Conservation (phyloP, 805 yeast genomes). For the Candida sonorensis region DNA sequence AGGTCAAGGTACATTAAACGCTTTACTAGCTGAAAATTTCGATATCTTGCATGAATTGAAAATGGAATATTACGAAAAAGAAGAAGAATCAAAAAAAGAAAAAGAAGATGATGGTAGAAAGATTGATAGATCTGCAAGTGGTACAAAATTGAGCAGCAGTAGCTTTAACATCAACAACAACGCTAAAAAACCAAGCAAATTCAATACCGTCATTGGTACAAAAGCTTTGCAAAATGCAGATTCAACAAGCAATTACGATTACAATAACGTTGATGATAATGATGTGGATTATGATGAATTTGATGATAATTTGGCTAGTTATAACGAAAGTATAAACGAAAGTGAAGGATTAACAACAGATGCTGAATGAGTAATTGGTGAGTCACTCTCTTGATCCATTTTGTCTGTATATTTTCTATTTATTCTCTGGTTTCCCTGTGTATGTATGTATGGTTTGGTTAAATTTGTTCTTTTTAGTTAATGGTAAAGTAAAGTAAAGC, state of each 20-base stretch:
- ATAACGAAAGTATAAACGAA: conserved; percentile 26
- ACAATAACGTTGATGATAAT: conserved; percentile 29
- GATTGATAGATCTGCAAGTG: conserved; percentile 21
- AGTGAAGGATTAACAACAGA: conserved; percentile 25
- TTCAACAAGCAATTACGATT: too few relatives aligned
- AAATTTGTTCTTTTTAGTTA: not conserved
- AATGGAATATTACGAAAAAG: conserved; percentile 70
- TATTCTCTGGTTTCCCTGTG: not conserved
- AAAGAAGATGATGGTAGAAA: too few relatives aligned
- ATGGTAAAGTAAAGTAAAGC: too few relatives aligned
- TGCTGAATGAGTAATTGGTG: conserved; percentile 5
- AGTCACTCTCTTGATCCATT: not conserved
- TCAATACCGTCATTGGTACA: conserved; percentile 29
- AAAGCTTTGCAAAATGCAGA: conserved; percentile 25
- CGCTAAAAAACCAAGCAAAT: conserved; percentile 5
- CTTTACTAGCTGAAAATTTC: conserved; percentile 86
- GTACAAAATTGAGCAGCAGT: too few relatives aligned
- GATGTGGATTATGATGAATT: conserved; percentile 20
- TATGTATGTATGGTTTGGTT: not conserved
- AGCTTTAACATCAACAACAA: conserved; percentile 9
- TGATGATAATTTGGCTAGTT: conserved; percentile 25
- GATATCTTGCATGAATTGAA: conserved; percentile 89
- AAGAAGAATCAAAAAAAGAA: conserved; percentile 20
- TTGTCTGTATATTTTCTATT: not conserved
- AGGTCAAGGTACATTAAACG: conserved; percentile 95